These are phyloP conservation scores for Yueomyces sinensis DNA, from an alignment of 805 yeast genomes.

Conservation along the genomic window DNA sequence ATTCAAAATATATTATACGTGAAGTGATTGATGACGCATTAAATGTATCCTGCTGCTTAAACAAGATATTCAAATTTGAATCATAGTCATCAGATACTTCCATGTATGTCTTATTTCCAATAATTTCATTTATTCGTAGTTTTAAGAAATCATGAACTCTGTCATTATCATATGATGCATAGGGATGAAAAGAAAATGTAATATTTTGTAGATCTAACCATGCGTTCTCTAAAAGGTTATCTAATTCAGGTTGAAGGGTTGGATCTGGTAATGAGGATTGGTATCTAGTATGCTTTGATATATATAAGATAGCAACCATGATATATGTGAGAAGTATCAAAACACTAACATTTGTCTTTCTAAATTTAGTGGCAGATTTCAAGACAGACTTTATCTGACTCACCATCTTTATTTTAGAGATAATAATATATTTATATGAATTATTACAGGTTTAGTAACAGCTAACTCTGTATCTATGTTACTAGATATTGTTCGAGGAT, in stretches of 20 bases:
- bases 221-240: constrained; percentile 23
- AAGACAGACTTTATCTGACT: constrained; percentile 19
- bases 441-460: no score
- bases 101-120: constrained; percentile 16
- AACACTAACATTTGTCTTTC: constrained; percentile 57
- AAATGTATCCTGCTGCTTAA: constrained; percentile 39
- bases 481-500: no score
- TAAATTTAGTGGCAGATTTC: constrained; percentile 49
- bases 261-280: constrained; percentile 8
- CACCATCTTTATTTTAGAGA: neutral
- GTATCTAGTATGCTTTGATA: constrained; percentile 11
- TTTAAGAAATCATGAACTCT: constrained; percentile 56
- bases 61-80: constrained; percentile 29
- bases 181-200: constrained; percentile 61
- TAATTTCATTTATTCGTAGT: constrained; percentile 28
- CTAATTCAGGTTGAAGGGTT: constrained; percentile 25
- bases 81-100: constrained; percentile 27
- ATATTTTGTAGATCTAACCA: constrained; percentile 69
- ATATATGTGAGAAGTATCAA: constrained; percentile 37
- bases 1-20: constrained; percentile 62
- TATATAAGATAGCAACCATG: constrained; percentile 27
- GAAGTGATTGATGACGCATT: constrained; percentile 27
- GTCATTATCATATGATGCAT: constrained; percentile 64
- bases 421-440: no score
- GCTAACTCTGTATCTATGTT: no score